phyloP scores from a whole-genome alignment of 1,139 yeast species.

The Candida tunisiensis region DNA sequence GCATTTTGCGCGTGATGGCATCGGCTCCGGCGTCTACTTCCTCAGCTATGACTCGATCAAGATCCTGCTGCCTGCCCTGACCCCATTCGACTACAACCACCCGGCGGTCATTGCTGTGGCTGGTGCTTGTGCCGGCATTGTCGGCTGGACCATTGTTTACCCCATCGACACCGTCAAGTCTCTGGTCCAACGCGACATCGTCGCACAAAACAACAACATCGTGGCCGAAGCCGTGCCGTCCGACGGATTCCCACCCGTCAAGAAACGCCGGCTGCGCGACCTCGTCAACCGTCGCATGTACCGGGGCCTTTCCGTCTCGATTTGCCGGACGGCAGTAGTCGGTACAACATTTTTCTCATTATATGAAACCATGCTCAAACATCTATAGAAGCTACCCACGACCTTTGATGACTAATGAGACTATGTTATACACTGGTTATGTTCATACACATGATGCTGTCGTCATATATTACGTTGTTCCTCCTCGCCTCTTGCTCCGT shows the following conservation, averaged over 20 bases:
- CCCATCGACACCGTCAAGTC: constrained; percentile 74
- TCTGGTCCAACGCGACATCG: constrained; percentile 55
- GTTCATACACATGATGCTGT: too few relatives aligned
- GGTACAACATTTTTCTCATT: constrained; percentile 64
- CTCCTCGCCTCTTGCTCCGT: too few relatives aligned
- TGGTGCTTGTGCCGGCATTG: constrained; percentile 67
- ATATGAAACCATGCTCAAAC: constrained; percentile 34
- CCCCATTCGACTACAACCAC: constrained; percentile 17
- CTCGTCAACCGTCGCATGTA: constrained; percentile 32
- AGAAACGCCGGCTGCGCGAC: constrained; percentile 3
- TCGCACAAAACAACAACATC: constrained; percentile 33
- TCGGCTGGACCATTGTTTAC: constrained; percentile 58
- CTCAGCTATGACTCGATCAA: constrained; percentile 61
- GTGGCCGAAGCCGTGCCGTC: constrained; percentile 4
- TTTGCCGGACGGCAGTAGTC: constrained; percentile 50
- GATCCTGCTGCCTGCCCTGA: constrained; percentile 12
- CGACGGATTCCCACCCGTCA: constrained; percentile 2
- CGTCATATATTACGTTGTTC: too few relatives aligned
- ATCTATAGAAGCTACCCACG: background rate
- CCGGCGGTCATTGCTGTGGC: constrained; percentile 36
- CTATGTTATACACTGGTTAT: too few relatives aligned
- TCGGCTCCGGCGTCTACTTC: constrained; percentile 61
- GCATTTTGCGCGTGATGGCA: constrained; percentile 47
- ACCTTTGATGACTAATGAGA: too few relatives aligned
- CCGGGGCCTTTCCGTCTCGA: constrained; percentile 62